Base-by-base conservation (phyloP, 768 basidiomycete genomes). In the Exsudoporus frostii region DNA sequence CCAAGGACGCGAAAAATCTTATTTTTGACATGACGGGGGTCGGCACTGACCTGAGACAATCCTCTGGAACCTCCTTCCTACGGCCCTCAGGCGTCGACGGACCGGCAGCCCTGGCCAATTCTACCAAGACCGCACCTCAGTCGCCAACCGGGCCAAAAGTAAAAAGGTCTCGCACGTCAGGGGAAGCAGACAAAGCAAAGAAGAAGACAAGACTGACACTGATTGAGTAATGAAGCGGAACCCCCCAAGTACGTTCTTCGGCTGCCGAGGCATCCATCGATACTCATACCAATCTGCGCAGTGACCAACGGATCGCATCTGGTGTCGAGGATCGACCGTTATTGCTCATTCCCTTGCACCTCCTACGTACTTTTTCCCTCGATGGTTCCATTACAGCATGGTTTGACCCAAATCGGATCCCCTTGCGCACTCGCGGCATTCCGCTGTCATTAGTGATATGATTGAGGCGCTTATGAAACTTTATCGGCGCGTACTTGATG, bases 21-120 rank as follows among this genome's bases (percentile, higher is more conserved):
- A 74, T 83, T 14, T 77, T 76, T 57, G 76, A 81, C 56, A 77
- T 62, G 48, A 61, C 68, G 6, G 75, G 73, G 15, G 79, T 82
- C 29, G 82, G 81, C 15, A 67, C 71, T 40, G 82, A 84, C 67
- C 57, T 84, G 45, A 74, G 74, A 33, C 54, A 68, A 25, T 64
- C 68, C 39, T 53, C 67, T 25, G 48, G 22, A 37, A 10, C 50
- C 5, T 20, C 54, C 0, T 66, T 66, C 54, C 20, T 66, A 22
- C 63, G 59, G 5, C 65, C 65, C 4, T 51, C 61, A 0, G 66
- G 61, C 3, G 58, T 66, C 22, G 65, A 66, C 25, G 55, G 22
- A 0, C 60, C 65, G 45, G 58, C 51, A 39, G 48, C 53, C 46
- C 39, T 42, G 13, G 25, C 49, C 39, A 64, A 46, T 46, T 24